Base-by-base conservation (phyloP, 2,329 filamentous ascomycete species). In the Parasarocladium wereldwijsianum region DNA sequence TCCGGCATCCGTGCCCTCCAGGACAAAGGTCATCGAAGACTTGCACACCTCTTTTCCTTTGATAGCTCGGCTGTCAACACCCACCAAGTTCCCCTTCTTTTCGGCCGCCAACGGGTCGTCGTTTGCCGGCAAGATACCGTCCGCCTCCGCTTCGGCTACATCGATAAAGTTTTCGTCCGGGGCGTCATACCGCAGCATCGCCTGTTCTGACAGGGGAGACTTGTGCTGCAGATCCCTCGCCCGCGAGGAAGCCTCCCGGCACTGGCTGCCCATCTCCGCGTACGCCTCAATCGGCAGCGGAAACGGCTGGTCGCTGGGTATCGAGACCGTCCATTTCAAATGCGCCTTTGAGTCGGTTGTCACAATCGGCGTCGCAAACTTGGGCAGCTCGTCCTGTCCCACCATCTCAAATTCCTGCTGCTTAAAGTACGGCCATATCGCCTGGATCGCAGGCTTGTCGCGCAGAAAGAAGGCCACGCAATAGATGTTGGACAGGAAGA, bases 311-410 rank as follows among this genome's bases (percentile, higher is more conserved):
- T 63, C 64, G 6, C 64, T 59, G 1, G 83, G 83, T 21, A 93
- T 85, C 2, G 72, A 84, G 8, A 92, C 68, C 0, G 83, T 90
- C 84, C 84, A 92, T 47, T 69, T 76, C 8, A 72, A 60, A 30
- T 63, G 66, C 3, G 77, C 78, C 25, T 62, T 58, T 16, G 59
- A 55, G 51, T 85, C 79, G 10, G 64, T 69, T 26, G 86, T 61
- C 5, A 82, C 64, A 13, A 90, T 63, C 0, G 81, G 78, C 1
- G 76, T 78, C 0, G 82, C 76, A 37, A 80, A 73, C 17, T 76
- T 64, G 0, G 81, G 80, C n/a, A 84, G 50, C 24, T 60, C 59
- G 36, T 73, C 66, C 36, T 71, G 71, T 21, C 64, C 69, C 6
- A 80, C 66, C 62, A 82, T 73, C 42, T 82, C 75, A 46, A 72